Evolutionary conservation across 2,329 filamentous ascomycete species (phyloP), one percentile per base, ranked within the genome.

Genomic region (Epichloe gansuensis): DNA sequence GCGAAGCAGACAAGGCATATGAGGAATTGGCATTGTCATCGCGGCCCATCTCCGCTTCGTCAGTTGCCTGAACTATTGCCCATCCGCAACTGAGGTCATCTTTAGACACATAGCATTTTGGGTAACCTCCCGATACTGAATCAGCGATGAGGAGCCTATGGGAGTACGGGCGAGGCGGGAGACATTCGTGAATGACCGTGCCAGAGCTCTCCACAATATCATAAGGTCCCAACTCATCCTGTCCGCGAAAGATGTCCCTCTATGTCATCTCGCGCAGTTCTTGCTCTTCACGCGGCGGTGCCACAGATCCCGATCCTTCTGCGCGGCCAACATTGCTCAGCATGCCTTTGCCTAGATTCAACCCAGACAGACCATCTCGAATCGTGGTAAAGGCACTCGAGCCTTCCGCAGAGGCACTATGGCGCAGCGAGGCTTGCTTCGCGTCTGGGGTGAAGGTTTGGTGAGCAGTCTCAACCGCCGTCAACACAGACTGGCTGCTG

Each of bases 401-500:
- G 5, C 65, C 68, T 43, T 76, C 72, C 4, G 74, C 69, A 35
- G 73, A 76, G 2, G 68, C 66, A 55, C 72, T 76, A 17, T 72
- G 69, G 41, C 69, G 68, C 3, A 76, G 61, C 23, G 68, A 58
- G 3, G 67, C 59, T n/a, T 68, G 62, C 4, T 63, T 61, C 11
- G 59, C 54, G 3, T 65, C 65, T 0, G 73, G 72, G 1, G 75
- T 78, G 21, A 78, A 61, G 5, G 73, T 71, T 44, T 75, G 70
- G 52, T 83, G 73, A 0, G 77, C 75, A 1, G 75, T 78, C 62
- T 86, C 82, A 3, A 85, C 73, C 0, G 75, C 76, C 0, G 76
- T 69, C 17, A 86, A 67, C 3, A 85, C 78, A 1, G 80, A 82
- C 38, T 74, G 72, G 56, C 68, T 73, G 2, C 62, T 62, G 0